Evolutionary conservation across 495 filamentous ascomycete species (phyloP), one percentile per base, ranked within the genome.

Genomic region (Tuber brumale): DNA sequence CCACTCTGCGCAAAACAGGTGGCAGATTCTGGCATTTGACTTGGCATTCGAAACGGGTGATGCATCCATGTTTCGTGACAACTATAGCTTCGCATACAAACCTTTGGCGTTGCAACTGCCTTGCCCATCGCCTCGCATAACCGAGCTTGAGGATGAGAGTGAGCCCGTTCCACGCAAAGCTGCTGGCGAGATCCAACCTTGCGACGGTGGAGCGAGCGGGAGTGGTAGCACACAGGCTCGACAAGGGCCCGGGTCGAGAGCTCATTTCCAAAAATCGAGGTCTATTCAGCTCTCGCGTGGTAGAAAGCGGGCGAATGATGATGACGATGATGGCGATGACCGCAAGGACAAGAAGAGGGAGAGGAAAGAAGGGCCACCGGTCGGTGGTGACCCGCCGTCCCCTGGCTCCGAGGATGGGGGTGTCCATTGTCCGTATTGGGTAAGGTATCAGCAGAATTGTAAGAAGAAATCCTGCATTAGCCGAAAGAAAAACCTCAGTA

Each of bases 11-110:
- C 27, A 66, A 66, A 35, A 19, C 27, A 35, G 7, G 16, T 66
- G 57, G 57, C 27, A 6, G 57, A 66, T 76, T 43, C 39, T 23
- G 23, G 57, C 46, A 23, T 76, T 76, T 43, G 73, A 76, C 21
- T 21, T 35, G 18, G 61, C 43, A 7, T 76, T 76, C 21, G 42
- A 57, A 31, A 70, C 10, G 10, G 42, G 75, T 10, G 61, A 35
- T 19, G n/a, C 61, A 43, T 21, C 35, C 4, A 18, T 7, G 19
- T 39, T 35, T 18, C 31, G 57, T 48, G 73, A 42, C 14, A 69
- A 23, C 8, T 75, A 21, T 46, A 27, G 66, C 41, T 46, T 66
- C 57, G 27, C 27, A 66, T 18, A 12, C 57, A 66, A 35, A 66
- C 27, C 57, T 35, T 19, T 66, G 57, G 57, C 27, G 57, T 35